Percentiles rank a stretch among this genome's conserved stretches.
These are phyloP conservation scores for Spirogloea muscicola DNA, from an alignment of 139 green algal genomes.

Conservation along the genomic window DNA sequence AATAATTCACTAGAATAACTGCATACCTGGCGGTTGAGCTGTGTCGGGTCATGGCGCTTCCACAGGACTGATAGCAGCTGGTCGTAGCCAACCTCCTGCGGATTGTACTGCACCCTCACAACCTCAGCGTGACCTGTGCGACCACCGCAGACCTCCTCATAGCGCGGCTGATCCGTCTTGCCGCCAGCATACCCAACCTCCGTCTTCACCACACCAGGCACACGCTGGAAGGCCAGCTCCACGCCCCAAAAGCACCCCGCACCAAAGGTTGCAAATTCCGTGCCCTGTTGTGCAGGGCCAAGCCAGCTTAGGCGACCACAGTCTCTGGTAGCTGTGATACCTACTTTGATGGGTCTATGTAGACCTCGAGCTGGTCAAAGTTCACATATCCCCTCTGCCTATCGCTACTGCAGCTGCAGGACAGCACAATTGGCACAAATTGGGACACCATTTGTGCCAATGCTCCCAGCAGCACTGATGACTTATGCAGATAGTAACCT, in stretches of 20 bases:
- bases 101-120: conserved; percentile 76
- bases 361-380: too few relatives aligned
- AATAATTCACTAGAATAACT: neutral
- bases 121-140: conserved; percentile 71
- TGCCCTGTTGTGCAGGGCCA: too few relatives aligned
- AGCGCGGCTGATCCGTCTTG: conserved; percentile 23
- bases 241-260: conserved; percentile 65
- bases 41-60: conserved; percentile 69
- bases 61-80: conserved; percentile 74
- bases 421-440: too few relatives aligned
- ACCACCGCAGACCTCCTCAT: conserved; percentile 60
- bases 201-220: conserved; percentile 73
- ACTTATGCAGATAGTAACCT: too few relatives aligned
- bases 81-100: conserved; percentile 56
- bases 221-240: conserved; percentile 61
- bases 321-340: too few relatives aligned
- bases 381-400: too few relatives aligned
- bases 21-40: conserved; percentile 61
- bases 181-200: conserved; percentile 46
- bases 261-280: conserved; percentile 55
- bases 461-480: too few relatives aligned
- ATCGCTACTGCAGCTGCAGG: too few relatives aligned
- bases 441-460: too few relatives aligned
- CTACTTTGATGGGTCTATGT: too few relatives aligned
- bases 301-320: too few relatives aligned